Base-by-base conservation (phyloP, 139 green algal species). In the Zygnema cylindricum region DNA sequence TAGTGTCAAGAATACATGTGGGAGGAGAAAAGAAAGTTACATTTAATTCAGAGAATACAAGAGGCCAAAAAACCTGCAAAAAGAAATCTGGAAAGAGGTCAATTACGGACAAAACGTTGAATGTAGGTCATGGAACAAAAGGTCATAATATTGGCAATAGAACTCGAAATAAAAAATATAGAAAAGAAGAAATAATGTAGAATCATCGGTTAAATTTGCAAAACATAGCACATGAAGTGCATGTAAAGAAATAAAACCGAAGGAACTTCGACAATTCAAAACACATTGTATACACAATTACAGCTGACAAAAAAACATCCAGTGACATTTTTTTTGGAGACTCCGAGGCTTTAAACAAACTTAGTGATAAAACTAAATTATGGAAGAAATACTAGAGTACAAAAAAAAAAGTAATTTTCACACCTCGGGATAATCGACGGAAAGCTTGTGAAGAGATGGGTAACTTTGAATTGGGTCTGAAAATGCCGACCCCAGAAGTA, bases 41-140 rank as follows among this genome's bases (percentile, higher is more conserved):
- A 33, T 36, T 71, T 35, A 90, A 79, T 21, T 91, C 33, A 21
- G 38, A 35, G 21, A 90, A 43, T n/a, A 90, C 86, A 35, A 91
- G 49, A 25, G 86, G 86, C 86, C 86, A 90, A 1, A 85, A 90
- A 0, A 90, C 43, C 86, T 90, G 69, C 21, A 38, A 32, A 82
- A 63, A 86, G 43, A 43, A 0, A 86, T 54, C 36, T 25, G 25
- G 36, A 81, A 16, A 79, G 39, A 79, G 40, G 40, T n/a, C n/a
- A n/a, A n/a, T n/a, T n/a, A n/a, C n/a, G n/a, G n/a, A n/a, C n/a
- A n/a, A n/a, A 79, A 79, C 7, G 7, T 7, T 25, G 49, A 63
- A 16, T 25, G 49, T 63, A 16, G 49, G 49, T 7, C 7, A 63
- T 25, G 49, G 49, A 63, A 16, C 7, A 63, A 16, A 63, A 16